Conservation (phyloP, 345 rosid genomes). For the Acer negundo region DNA sequence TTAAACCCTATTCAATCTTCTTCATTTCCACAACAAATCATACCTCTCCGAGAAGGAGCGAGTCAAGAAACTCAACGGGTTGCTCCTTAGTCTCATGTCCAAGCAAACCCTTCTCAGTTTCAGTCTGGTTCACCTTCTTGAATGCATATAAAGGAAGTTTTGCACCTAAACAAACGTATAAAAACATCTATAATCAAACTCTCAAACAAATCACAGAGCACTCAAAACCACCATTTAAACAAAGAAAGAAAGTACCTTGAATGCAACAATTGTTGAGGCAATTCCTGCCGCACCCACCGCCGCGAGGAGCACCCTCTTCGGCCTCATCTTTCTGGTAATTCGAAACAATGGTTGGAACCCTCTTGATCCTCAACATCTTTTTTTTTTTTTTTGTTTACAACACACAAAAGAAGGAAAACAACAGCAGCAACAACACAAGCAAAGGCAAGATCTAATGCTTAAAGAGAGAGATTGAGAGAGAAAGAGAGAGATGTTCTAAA, state of each 20-base stretch:
- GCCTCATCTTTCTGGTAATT: conserved; percentile 80
- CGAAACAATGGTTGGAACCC: conserved; percentile 86
- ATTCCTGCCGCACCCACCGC: conserved; percentile 77
- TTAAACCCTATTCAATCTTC: background rate
- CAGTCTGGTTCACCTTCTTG: conserved; percentile 43
- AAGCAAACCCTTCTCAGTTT: conserved; percentile 25
- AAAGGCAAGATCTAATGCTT: conserved; percentile 19
- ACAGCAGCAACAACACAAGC: conserved; percentile 9
- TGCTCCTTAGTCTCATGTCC: conserved; percentile 38
- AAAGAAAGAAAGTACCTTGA: conserved; percentile 43
- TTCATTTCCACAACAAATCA: conserved; percentile 13
- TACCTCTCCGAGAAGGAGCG: conserved; percentile 86
- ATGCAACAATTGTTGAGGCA: conserved; percentile 75
- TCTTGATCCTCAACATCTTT: conserved; percentile 78
- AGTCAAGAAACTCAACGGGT: conserved; percentile 71
- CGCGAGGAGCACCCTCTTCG: conserved; percentile 53
- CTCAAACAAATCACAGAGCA: background rate
- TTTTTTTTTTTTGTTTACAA: conserved; percentile 3
- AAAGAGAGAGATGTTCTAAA: background rate
- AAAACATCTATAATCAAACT: background rate
- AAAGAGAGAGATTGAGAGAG: too few species aligned
- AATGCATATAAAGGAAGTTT: conserved; percentile 77
- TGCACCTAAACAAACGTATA: conserved; percentile 46
- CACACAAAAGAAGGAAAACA: conserved; percentile 2
- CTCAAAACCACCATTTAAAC: background rate